Evolutionary conservation across 768 basidiomycete species (phyloP).

Genomic region (Mycena metata): DNA sequence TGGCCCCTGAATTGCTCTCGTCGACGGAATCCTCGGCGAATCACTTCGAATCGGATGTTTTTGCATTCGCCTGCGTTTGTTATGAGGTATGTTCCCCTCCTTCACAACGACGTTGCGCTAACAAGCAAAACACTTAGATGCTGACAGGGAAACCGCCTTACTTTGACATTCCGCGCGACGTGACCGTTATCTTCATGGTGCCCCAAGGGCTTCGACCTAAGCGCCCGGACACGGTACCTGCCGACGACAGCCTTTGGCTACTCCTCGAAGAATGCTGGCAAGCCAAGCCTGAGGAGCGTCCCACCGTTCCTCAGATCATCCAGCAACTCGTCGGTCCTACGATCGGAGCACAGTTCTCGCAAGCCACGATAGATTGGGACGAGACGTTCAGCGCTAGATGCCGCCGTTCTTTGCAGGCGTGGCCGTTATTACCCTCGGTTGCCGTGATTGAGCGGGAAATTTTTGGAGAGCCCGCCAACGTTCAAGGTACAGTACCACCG

Average conservation of each 20-base stretch:
- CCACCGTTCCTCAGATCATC: slow-evolving; percentile 16
- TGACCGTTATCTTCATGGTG: slow-evolving; percentile 17
- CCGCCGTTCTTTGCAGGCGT: slow-evolving; percentile 27
- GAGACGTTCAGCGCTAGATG: slow-evolving; percentile 22
- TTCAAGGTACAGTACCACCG: too few species aligned
- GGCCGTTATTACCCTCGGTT: slow-evolving; percentile 31
- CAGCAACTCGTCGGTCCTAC: slow-evolving; percentile 18
- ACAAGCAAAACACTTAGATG: slow-evolving; percentile 15
- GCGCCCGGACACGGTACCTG: slow-evolving; percentile 12
- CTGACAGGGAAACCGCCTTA: slow-evolving; percentile 26
- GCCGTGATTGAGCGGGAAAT: slow-evolving; percentile 14
- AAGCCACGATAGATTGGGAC: slow-evolving; percentile 28
- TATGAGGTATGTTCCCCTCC: slow-evolving; percentile 25
- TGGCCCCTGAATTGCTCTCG: slow-evolving; percentile 26
- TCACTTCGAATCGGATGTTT: slow-evolving; percentile 29
- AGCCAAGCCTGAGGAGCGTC: slow-evolving; percentile 13
- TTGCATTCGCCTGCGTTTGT: slow-evolving; percentile 32
- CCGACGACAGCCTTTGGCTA: slow-evolving; percentile 26
- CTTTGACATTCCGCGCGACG: slow-evolving; percentile 11
- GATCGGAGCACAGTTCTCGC: slow-evolving; percentile 18
- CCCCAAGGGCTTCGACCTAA: slow-evolving; percentile 15
- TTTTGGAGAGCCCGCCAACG: slow-evolving; percentile 9
- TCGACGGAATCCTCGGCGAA: background rate
- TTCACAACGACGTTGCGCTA: too few species aligned
- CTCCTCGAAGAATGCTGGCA: slow-evolving; percentile 31